Evolutionary conservation across 306 rosid genomes (phyloP).

Genomic region (Cyamopsis tetragonoloba): DNA sequence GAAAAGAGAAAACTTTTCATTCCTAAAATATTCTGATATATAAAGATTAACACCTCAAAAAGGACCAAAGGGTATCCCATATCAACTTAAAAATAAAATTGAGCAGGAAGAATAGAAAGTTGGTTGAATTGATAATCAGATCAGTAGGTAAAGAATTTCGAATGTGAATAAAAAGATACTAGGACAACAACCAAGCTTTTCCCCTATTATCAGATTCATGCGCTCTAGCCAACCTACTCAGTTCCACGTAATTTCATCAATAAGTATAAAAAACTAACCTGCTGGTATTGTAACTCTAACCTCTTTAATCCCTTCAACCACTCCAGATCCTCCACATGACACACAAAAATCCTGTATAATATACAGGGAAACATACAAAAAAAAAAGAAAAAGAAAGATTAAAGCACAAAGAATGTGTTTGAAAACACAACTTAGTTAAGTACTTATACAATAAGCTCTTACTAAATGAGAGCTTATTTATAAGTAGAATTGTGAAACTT

Average conservation of each 20-base stretch:
- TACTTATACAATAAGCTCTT: no score
- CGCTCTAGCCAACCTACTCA: slow-evolving; percentile 8
- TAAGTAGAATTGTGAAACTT: no score
- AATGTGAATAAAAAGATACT: slow-evolving; percentile 15
- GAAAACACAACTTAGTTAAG: no score
- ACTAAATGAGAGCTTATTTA: no score
- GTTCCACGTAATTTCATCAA: slow-evolving; percentile 17
- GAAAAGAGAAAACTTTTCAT: slow-evolving; percentile 3
- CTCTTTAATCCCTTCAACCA: slow-evolving; percentile 71
- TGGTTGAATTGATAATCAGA: not conserved
- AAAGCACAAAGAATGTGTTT: no score
- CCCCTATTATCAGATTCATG: slow-evolving; percentile 9
- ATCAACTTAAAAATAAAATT: not conserved
- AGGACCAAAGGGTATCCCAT: not conserved
- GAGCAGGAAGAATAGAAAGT: slow-evolving; percentile 5
- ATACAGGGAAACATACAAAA: slow-evolving; percentile 33
- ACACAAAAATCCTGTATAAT: slow-evolving; percentile 67
- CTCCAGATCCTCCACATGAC: slow-evolving; percentile 81
- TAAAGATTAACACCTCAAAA: slow-evolving; percentile 14
- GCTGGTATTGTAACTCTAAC: slow-evolving; percentile 84
- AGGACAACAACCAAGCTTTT: not conserved
- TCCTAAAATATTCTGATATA: slow-evolving; percentile 4
- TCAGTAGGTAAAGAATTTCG: slow-evolving; percentile 11
- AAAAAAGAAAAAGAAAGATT: not conserved
- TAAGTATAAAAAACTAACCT: slow-evolving; percentile 57